Evolutionary conservation across 352 stramenopile species (phyloP).

Genomic region (Globisporangium middletonii): DNA sequence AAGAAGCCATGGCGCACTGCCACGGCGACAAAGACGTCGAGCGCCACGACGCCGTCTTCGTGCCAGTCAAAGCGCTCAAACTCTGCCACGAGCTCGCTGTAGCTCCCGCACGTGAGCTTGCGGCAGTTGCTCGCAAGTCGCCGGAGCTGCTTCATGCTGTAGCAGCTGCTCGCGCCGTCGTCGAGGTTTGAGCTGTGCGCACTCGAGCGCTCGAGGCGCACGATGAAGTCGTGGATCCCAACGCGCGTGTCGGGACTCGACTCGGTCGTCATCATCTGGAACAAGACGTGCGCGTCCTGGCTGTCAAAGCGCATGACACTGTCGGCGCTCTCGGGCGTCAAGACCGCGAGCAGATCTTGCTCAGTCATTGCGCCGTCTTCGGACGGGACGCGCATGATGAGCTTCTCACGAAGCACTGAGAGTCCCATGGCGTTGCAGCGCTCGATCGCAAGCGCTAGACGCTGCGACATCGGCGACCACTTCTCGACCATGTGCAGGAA

Average conservation of each 20-base stretch:
- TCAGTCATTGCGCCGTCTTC: constrained; percentile 34
- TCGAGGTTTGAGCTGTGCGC: constrained; percentile 9
- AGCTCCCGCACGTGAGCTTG: constrained; percentile 31
- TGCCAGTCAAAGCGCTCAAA: constrained; percentile 73
- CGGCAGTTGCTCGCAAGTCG: constrained; percentile 45
- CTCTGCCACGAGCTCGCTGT: constrained; percentile 25
- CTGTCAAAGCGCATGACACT: constrained; percentile 22
- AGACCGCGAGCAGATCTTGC: constrained; percentile 31
- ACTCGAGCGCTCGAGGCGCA: constrained; percentile 25
- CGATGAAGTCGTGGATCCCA: constrained; percentile 27
- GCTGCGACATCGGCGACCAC: constrained; percentile 13
- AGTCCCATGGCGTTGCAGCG: constrained; percentile 38
- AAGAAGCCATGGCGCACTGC: constrained; percentile 31
- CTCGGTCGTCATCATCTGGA: constrained; percentile 21
- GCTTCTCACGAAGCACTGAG: constrained; percentile 26
- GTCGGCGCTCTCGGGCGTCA: constrained; percentile 30
- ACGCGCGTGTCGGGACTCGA: constrained; percentile 12
- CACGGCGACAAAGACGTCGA: constrained; percentile 43
- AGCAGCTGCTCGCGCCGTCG: constrained; percentile 28
- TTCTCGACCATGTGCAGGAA: constrained; percentile 35
- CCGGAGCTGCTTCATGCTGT: constrained; percentile 36
- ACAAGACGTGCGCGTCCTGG: constrained; percentile 30
- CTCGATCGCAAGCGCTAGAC: constrained; percentile 18
- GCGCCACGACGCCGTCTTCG: constrained; percentile 32
- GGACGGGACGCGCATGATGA: constrained; percentile 26